Evolutionary conservation across 2,329 filamentous ascomycete species (phyloP).

Genomic region (Sarocladiaceae sp.): DNA sequence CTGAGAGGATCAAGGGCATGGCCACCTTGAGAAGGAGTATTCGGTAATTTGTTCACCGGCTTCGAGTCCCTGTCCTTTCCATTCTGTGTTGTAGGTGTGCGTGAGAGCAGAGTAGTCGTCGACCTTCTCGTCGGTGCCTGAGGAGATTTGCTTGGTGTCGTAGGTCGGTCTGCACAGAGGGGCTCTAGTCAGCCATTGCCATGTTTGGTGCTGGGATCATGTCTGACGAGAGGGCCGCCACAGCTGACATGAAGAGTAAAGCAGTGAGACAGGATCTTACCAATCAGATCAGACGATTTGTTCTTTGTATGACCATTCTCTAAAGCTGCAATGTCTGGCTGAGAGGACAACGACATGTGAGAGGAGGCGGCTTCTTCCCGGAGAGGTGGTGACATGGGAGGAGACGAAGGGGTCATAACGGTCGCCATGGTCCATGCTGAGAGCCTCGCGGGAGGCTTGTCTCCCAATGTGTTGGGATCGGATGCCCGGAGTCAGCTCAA

Average conservation of each 20-base stretch:
- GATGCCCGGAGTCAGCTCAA: slow-evolving; percentile 3
- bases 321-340: not conserved
- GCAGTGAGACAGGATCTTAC: slow-evolving; percentile 8
- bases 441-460: not conserved
- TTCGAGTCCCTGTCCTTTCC: slow-evolving; percentile 27
- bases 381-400: slow-evolving; percentile 5
- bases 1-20: slow-evolving; percentile 33
- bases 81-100: slow-evolving; percentile 53
- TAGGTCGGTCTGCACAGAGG: slow-evolving; percentile 7
- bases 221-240: not conserved
- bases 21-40: slow-evolving; percentile 19
- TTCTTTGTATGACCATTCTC: not conserved
- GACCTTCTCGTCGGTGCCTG: slow-evolving; percentile 8
- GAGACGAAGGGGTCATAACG: not conserved
- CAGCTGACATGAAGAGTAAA: not conserved
- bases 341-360: not conserved
- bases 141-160: slow-evolving; percentile 14
- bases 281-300: not conserved
- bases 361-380: not conserved
- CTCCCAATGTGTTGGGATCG: not conserved
- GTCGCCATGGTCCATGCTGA: slow-evolving; percentile 7
- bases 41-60: slow-evolving; percentile 20
- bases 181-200: slow-evolving; percentile 6
- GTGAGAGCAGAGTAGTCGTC: slow-evolving; percentile 27
- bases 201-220: not conserved